phyloP scores from a whole-genome alignment of 768 basidiomycete genomes.

The Hypholoma fasciculare region DNA sequence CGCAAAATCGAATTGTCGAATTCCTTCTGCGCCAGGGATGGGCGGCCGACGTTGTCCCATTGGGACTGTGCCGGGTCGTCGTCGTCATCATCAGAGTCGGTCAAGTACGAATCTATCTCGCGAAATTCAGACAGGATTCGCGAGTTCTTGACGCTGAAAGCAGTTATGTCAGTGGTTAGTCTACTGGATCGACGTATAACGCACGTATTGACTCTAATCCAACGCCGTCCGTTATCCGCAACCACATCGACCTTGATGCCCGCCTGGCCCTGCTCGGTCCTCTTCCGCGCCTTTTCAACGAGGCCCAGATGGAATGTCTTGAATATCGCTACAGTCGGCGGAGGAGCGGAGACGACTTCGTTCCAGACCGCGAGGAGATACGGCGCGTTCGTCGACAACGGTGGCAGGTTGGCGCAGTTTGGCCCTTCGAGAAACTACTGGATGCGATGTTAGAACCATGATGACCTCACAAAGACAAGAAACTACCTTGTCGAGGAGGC shows the following conservation, averaged over 20 bases:
- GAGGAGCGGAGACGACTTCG: constrained; percentile 63
- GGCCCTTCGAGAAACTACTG: constrained; percentile 67
- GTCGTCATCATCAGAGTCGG: constrained; percentile 56
- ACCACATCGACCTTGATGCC: constrained; percentile 81
- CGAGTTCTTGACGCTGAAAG: constrained; percentile 68
- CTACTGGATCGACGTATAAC: constrained; percentile 26
- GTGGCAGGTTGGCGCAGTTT: constrained; percentile 40
- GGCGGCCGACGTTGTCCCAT: constrained; percentile 42
- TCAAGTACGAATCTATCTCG: constrained; percentile 82
- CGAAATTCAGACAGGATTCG: constrained; percentile 79
- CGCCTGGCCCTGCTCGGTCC: constrained; percentile 13
- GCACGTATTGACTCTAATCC: constrained; percentile 90
- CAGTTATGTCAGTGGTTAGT: neutral
- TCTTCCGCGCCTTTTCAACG: constrained; percentile 20
- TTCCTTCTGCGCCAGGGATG: constrained; percentile 46
- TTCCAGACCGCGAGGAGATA: constrained; percentile 84
- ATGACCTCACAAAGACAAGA: constrained; percentile 5
- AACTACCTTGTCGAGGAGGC: constrained; percentile 44
- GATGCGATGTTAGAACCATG: constrained; percentile 17
- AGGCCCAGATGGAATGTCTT: constrained; percentile 43
- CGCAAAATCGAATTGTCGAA: constrained; percentile 75
- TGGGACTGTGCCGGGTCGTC: constrained; percentile 32
- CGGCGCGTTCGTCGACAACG: constrained; percentile 75
- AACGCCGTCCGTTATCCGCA: constrained; percentile 68
- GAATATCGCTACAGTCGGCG: constrained; percentile 59